These are phyloP conservation scores for Fusarium sp. DNA, from an alignment of 2,329 filamentous ascomycete genomes.

Conservation along the genomic window DNA sequence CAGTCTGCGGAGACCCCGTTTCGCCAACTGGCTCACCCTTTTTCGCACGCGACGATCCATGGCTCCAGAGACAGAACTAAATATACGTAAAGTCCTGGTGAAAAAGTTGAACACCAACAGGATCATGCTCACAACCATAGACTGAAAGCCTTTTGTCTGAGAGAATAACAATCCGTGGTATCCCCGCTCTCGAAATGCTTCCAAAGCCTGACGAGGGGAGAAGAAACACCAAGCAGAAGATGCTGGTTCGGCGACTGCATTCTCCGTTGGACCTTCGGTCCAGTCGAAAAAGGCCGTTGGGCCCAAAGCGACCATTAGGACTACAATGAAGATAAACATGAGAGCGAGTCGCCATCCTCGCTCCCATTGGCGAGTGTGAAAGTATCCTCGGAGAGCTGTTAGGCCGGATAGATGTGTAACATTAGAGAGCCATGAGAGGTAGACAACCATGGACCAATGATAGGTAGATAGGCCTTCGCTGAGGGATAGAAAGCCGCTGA, in stretches of 20 bases:
- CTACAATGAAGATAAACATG: not conserved
- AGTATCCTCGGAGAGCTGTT: not conserved
- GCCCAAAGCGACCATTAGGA: slow-evolving; percentile 4
- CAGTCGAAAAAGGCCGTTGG: slow-evolving; percentile 20
- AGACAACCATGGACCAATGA: slow-evolving; percentile 5
- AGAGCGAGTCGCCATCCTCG: not conserved
- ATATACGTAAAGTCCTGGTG: not conserved
- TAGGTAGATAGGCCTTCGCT: not conserved
- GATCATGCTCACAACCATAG: not conserved
- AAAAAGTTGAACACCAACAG: not conserved
- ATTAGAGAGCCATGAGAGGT: slow-evolving; percentile 17
- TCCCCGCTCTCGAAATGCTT: not conserved
- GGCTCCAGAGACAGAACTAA: no score
- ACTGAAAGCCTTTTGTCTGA: not conserved
- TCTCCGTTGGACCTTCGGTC: not conserved
- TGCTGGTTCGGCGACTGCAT: not conserved
- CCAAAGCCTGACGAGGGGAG: not conserved
- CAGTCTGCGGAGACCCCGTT: not conserved
- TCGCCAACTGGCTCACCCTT: not conserved
- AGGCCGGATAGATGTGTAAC: slow-evolving; percentile 13
- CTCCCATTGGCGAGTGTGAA: not conserved
- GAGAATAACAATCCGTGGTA: no score
- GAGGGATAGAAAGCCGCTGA: slow-evolving; percentile 6
- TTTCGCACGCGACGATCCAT: no score
- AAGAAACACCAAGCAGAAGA: not conserved